phyloP scores from a whole-genome alignment of 2,329 filamentous ascomycete genomes.

The Colletotrichum acutatum region DNA sequence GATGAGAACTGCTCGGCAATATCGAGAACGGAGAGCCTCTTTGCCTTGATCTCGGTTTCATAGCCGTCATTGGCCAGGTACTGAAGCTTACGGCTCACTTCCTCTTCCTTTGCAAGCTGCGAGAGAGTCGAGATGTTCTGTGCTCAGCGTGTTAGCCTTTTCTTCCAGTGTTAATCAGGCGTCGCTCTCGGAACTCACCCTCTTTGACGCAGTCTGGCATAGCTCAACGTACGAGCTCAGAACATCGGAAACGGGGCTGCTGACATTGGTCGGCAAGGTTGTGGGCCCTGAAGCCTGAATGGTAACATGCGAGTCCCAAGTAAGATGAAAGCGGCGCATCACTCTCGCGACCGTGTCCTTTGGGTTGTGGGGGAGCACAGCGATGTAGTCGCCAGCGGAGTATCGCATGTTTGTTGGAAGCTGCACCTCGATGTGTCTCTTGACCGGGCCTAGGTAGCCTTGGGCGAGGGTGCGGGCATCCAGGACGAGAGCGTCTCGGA shows the following conservation, averaged over 20 bases:
- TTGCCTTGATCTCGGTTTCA: constrained; percentile 52
- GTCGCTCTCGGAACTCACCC: constrained; percentile 49
- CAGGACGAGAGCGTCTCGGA: constrained; percentile 68
- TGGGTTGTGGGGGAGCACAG: constrained; percentile 77
- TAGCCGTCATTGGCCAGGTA: constrained; percentile 51
- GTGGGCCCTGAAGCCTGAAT: constrained; percentile 64
- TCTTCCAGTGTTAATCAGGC: accelerated
- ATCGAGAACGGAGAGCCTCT: constrained; percentile 68
- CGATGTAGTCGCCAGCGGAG: constrained; percentile 80
- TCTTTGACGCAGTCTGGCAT: constrained; percentile 76
- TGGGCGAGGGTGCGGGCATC: constrained; percentile 60
- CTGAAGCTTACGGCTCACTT: constrained; percentile 44
- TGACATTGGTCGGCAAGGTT: constrained; percentile 64
- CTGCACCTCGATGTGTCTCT: constrained; percentile 74
- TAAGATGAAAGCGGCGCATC: constrained; percentile 72
- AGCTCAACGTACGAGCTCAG: constrained; percentile 80
- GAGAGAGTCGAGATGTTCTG: constrained; percentile 51
- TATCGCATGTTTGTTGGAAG: constrained; percentile 75
- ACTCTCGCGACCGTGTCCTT: constrained; percentile 69
- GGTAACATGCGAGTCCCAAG: constrained; percentile 75
- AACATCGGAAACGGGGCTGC: constrained; percentile 71
- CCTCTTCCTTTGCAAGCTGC: constrained; percentile 46
- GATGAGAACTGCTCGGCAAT: constrained; percentile 67
- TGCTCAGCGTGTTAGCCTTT: constrained; percentile 35
- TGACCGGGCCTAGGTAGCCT: constrained; percentile 60